Evolutionary conservation across 306 rosid genomes (phyloP), one percentile per base, ranked within the genome.

Genomic region (Heteromeles arbutifolia): DNA sequence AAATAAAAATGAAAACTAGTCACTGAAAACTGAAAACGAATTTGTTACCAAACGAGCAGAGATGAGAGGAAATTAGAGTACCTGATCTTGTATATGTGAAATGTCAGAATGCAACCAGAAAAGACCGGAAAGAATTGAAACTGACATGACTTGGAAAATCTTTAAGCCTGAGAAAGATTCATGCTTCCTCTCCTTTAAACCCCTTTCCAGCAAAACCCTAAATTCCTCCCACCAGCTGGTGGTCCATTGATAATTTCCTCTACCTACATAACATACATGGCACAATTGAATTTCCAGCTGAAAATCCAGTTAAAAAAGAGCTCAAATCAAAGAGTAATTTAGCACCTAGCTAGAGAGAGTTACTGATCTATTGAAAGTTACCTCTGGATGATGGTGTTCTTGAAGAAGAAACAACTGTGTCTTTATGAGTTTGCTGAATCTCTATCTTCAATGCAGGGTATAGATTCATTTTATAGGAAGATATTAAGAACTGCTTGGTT

Each of bases 61-160:
- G 48, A 34, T 10, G 56, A 4, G n/a, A 22, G 37, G 31, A 45
- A 62, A 63, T 62, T 62, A 28, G 26, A 58, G 24, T 80, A 89
- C 97, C 96, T 89, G 97, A 82, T 94, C 98, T 84, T 92, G 98
- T 61, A 94, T 54, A 74, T 87, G 89, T 37, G 95, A 85, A 59
- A 85, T 74, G 79, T 88, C 86, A 69, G 95, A 87, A 73, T 92
- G 89, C 97, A 96, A 94, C 98, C 98, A 94, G 0, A 92, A 77
- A 31, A 92, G 93, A 41, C 97, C 97, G 3, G 97, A 90, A 54
- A 94, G 90, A 78, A 94, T 21, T 44, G 98, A 83, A 10, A 92
- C 98, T 50, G 97, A 91, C 86, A 92, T 75, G 57, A 92, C 96
- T 81, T 94, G 98, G 59, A 92, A 90, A 86, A 94, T 94, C 78